phyloP scores from a whole-genome alignment of 2,329 filamentous ascomycete species.

The Pseudopyricularia javanii region DNA sequence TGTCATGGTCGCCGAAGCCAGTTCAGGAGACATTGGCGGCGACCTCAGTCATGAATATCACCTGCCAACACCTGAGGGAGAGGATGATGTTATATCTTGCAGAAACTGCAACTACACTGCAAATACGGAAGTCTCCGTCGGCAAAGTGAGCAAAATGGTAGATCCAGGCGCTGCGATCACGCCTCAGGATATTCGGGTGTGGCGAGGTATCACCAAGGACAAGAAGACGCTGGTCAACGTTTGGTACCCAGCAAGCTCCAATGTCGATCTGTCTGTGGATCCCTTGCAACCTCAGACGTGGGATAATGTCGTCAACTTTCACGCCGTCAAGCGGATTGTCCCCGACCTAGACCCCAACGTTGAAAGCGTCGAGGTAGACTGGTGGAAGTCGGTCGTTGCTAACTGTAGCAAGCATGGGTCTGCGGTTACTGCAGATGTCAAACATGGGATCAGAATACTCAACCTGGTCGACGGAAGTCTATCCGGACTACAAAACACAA shows the following conservation, averaged over 20 bases:
- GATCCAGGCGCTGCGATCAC: neutral
- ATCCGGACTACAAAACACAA: neutral
- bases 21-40: slow-evolving; percentile 94
- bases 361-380: slow-evolving; percentile 42
- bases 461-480: slow-evolving; percentile 25
- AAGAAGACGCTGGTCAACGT: slow-evolving; percentile 55
- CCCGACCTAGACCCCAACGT: slow-evolving; percentile 60
- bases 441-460: slow-evolving; percentile 11
- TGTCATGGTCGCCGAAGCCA: slow-evolving; percentile 74
- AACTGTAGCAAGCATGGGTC: neutral
- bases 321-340: slow-evolving; percentile 53
- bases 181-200: slow-evolving; percentile 22
- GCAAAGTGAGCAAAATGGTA: slow-evolving; percentile 8
- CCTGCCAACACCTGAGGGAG: slow-evolving; percentile 64
- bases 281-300: slow-evolving; percentile 5
- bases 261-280: neutral
- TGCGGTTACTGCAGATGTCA: neutral
- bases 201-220: slow-evolving; percentile 57
- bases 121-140: slow-evolving; percentile 72
- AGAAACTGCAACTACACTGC: slow-evolving; percentile 60
- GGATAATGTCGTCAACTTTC: slow-evolving; percentile 28
- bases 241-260: slow-evolving; percentile 34
- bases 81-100: slow-evolving; percentile 76
- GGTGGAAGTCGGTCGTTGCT: slow-evolving; percentile 23
- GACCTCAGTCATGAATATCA: slow-evolving; percentile 92